Base-by-base conservation (phyloP, 352 stramenopile species). In the Phytopythium boreale region DNA sequence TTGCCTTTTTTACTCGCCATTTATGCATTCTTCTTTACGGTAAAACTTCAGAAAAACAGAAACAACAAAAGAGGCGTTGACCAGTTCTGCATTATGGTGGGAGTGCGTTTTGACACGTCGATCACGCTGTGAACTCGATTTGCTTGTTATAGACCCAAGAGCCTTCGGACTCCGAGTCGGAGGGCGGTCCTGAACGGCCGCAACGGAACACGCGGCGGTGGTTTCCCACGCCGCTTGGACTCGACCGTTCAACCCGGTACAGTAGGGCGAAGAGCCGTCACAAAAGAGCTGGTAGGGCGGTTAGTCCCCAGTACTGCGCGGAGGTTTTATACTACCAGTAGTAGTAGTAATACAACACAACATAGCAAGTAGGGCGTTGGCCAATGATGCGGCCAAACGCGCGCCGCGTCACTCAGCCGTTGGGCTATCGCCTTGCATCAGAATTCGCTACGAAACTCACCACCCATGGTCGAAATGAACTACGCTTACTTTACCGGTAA, bases 1-100 rank as follows among this genome's bases (percentile, higher is more conserved):
- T n/a, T n/a, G n/a, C n/a, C n/a, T n/a, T n/a, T n/a, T n/a, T n/a
- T n/a, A n/a, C n/a, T n/a, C n/a, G n/a, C n/a, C n/a, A n/a, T 57
- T 26, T 24, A 57, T 57, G 29, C 24, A 37, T 57, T 57, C 43
- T 37, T 57, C 26, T 26, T 43, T 39, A 49, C 43, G 31, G 31
- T 36, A 22, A 46, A 46, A 19, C 39, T n/a, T 9, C 39, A 46
- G 43, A 49, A 22, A 9, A 49, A n/a, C n/a, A n/a, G n/a, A n/a
- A n/a, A n/a, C n/a, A n/a, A n/a, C n/a, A 49, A 47, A 7, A 47
- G 37, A 43, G 37, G n/a, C 43, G 26, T 49, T 49, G 43, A 26
- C 43, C 34, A 14, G 34, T 39, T 39, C 34, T 39, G 11, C 10
- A 14, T 14, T 14, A 39, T 39, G 10, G 34, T 39, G 39, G 39